Percentiles rank a stretch among this genome's conserved stretches.
phyloP scores from a whole-genome alignment of 371 early-diverging fungal genomes.

The Fennellomyces sp. region DNA sequence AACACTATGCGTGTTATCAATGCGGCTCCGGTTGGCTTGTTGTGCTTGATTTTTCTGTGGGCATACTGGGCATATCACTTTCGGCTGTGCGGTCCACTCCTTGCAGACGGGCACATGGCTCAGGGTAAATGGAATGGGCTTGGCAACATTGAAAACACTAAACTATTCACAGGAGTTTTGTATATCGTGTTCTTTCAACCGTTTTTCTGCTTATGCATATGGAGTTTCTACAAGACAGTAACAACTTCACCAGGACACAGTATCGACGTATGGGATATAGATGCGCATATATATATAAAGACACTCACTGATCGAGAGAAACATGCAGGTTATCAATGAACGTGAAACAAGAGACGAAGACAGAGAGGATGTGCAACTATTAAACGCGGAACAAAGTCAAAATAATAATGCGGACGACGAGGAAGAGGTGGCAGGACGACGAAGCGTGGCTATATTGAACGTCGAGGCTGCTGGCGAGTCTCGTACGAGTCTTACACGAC shows the following conservation, averaged over 20 bases:
- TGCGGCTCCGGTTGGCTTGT: slow-evolving; percentile 40
- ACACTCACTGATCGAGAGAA: background rate
- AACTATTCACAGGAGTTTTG: slow-evolving; percentile 15
- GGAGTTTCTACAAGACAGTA: slow-evolving; percentile 44
- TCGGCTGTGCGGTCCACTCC: slow-evolving; percentile 25
- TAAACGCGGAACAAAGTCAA: slow-evolving; percentile 1
- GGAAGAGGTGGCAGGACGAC: background rate
- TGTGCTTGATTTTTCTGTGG: slow-evolving; percentile 36
- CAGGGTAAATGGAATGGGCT: slow-evolving; percentile 30
- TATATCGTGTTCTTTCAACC: slow-evolving; percentile 41
- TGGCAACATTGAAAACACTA: background rate
- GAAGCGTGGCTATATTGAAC: slow-evolving; percentile 21
- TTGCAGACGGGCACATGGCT: slow-evolving; percentile 27
- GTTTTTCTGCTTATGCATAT: slow-evolving; percentile 37
- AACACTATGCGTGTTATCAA: slow-evolving; percentile 28
- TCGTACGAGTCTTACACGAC: slow-evolving; percentile 16
- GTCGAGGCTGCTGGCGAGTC: slow-evolving; percentile 20
- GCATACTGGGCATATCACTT: slow-evolving; percentile 40
- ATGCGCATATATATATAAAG: too few species aligned
- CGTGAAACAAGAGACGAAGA: slow-evolving; percentile 2
- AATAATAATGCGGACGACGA: slow-evolving; percentile 8
- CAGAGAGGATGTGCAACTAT: slow-evolving; percentile 13
- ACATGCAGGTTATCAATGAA: background rate
- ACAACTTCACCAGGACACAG: slow-evolving; percentile 40
- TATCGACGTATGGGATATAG: background rate